Evolutionary conservation across 352 stramenopile genomes (phyloP).

Genomic region (Pythium graminicola): DNA sequence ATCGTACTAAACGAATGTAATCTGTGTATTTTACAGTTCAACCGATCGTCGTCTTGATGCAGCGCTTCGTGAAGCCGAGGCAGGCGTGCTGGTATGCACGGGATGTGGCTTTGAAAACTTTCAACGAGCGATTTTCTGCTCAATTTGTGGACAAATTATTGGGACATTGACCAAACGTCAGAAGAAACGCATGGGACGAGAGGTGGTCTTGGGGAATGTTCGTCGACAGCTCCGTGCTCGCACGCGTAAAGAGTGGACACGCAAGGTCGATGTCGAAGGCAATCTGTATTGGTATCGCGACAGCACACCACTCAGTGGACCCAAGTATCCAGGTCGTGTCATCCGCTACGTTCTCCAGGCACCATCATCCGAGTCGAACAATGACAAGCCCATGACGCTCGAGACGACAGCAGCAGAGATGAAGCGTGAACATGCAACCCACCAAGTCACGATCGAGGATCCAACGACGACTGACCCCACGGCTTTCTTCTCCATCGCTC

Average conservation of each 20-base stretch:
- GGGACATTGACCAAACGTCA: constrained; percentile 8
- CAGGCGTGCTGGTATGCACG: constrained; percentile 19
- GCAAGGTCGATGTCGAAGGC: constrained; percentile 31
- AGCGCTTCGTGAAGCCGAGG: constrained; percentile 17
- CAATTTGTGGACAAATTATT: constrained; percentile 21
- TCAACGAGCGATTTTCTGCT: constrained; percentile 21
- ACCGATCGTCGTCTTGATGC: constrained; percentile 16
- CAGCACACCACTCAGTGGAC: constrained; percentile 10
- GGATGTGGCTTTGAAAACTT: constrained; percentile 30
- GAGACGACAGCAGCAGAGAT: background rate
- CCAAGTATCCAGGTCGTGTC: constrained; percentile 10
- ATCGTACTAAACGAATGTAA: background rate
- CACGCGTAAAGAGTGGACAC: constrained; percentile 34
- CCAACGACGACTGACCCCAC: constrained; percentile 6
- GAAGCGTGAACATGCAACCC: constrained; percentile 1
- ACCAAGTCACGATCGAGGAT: constrained; percentile 5
- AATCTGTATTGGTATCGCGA: constrained; percentile 30
- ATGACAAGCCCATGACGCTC: background rate
- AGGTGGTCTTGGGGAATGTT: constrained; percentile 10
- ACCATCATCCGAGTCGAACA: background rate
- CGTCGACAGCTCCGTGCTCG: constrained; percentile 3
- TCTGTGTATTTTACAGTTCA: constrained; percentile 4
- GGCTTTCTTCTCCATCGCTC: constrained; percentile 7
- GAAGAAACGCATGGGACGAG: constrained; percentile 16
- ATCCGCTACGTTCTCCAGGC: constrained; percentile 11